Conservation (phyloP, 495 filamentous ascomycete genomes). For the Penicillium herquei region DNA sequence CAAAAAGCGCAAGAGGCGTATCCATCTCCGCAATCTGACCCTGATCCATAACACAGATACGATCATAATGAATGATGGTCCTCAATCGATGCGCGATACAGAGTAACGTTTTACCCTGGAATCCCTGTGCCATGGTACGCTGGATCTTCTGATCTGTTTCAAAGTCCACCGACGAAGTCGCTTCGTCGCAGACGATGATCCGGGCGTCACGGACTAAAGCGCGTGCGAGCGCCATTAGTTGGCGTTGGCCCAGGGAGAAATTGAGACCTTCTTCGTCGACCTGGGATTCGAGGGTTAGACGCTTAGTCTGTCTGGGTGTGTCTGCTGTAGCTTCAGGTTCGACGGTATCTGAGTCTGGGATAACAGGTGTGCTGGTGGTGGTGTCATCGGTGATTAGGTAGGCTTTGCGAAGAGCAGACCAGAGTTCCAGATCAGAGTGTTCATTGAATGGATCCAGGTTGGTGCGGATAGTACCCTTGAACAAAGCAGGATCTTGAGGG, state of each 20-base stretch:
- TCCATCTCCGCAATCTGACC: conserved; percentile 85
- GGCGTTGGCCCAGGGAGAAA: conserved; percentile 93
- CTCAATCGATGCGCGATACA: conserved; percentile 94
- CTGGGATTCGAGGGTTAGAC: conserved; percentile 76
- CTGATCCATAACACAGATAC: conserved; percentile 93
- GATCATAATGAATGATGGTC: conserved; percentile 91
- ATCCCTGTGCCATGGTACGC: conserved; percentile 79
- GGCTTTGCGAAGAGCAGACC: conserved; percentile 79
- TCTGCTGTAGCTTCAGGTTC: too few relatives aligned
- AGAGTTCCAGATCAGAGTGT: conserved; percentile 82
- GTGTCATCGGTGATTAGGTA: conserved; percentile 63
- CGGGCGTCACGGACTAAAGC: conserved; percentile 81
- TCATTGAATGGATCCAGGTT: conserved; percentile 93
- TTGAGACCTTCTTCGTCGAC: conserved; percentile 96
- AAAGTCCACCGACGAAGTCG: conserved; percentile 89
- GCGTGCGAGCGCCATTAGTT: conserved; percentile 91
- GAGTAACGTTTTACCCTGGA: conserved; percentile 83
- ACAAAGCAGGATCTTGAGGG: conserved; percentile 93
- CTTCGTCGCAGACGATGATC: conserved; percentile 96
- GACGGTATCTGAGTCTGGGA: conserved; percentile 16
- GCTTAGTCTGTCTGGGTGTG: conserved; percentile 21
- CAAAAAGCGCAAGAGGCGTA: conserved; percentile 68
- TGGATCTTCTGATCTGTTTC: conserved; percentile 97
- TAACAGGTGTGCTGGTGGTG: background rate
- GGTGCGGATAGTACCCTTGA: conserved; percentile 83